A percentile compares a stretch with the other conserved stretches of the same genome.
These are phyloP conservation scores for Saccharomycopsis capsularis DNA, from an alignment of 805 yeast species.

Conservation along the genomic window DNA sequence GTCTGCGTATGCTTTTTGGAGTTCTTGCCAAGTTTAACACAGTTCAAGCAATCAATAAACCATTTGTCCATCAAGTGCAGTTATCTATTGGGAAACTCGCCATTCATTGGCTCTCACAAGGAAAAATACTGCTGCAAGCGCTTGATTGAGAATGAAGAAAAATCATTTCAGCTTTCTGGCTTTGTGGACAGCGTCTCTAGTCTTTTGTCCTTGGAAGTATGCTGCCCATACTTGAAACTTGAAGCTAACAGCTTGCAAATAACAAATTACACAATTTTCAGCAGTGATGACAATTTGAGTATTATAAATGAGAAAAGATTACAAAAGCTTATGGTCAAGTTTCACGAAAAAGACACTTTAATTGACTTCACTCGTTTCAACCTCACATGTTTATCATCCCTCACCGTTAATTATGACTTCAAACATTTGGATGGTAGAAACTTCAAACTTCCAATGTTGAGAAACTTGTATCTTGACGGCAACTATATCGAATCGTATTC, in stretches of 20 bases:
- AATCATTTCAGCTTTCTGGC: neutral
- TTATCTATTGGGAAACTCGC: neutral
- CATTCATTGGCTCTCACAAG: neutral
- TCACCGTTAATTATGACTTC: constrained; percentile 5
- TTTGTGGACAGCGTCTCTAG: neutral
- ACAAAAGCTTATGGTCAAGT: neutral
- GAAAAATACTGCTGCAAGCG: neutral
- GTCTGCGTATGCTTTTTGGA: constrained; percentile 1
- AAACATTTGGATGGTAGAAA: constrained; percentile 5
- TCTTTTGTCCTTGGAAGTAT: neutral
- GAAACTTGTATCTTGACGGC: constrained; percentile 1
- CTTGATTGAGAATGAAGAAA: neutral
- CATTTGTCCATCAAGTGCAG: neutral
- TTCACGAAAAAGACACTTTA: neutral
- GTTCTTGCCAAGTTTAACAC: neutral
- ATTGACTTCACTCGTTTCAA: neutral
- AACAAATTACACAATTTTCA: neutral
- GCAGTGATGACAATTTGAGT: neutral
- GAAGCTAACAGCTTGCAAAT: neutral
- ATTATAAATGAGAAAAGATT: neutral
- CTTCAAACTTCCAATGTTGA: constrained; percentile 3
- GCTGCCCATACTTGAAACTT: constrained; percentile 6
- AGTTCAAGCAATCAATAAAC: neutral
- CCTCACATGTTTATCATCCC: neutral
- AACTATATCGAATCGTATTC: constrained; percentile 1